Conservation (phyloP, 2,329 filamentous ascomycete genomes). For the Juglanconis juglandina region DNA sequence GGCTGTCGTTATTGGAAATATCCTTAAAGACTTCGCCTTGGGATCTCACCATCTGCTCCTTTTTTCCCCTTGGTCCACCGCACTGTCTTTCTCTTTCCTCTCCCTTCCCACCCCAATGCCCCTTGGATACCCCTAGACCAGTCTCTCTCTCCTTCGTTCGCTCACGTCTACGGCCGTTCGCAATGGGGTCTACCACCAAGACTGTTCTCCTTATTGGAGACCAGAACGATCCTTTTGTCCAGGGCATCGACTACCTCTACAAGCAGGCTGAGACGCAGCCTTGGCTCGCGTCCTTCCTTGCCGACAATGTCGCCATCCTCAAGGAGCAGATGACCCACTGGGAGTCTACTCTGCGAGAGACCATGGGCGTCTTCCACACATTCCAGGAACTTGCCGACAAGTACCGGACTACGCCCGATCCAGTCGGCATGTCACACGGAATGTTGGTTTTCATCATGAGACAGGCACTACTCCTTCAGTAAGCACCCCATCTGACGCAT, state of each 20-base stretch:
- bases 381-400: constrained; percentile 13
- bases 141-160: constrained; percentile 1
- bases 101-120: background rate
- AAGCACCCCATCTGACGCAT: background rate
- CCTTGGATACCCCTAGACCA: constrained; percentile 7
- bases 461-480: constrained; percentile 11
- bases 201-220: constrained; percentile 14
- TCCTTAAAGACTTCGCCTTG: constrained; percentile 9
- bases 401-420: constrained; percentile 9
- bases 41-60: background rate
- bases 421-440: constrained; percentile 12
- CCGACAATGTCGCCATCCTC: constrained; percentile 12
- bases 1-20: background rate
- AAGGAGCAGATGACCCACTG: constrained; percentile 15
- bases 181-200: constrained; percentile 14
- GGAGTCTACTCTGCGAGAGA: constrained; percentile 8
- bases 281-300: constrained; percentile 10
- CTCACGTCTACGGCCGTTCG: background rate
- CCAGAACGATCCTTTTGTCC: constrained; percentile 12
- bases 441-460: constrained; percentile 14
- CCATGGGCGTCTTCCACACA: constrained; percentile 13
- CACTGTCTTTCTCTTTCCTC: background rate
- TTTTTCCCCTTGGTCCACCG: background rate
- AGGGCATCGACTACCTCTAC: constrained; percentile 14
- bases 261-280: constrained; percentile 13